Percentiles rank a stretch among this genome's conserved stretches.
phyloP scores from a whole-genome alignment of 331 rosid genomes.

The Ulmus americana region DNA sequence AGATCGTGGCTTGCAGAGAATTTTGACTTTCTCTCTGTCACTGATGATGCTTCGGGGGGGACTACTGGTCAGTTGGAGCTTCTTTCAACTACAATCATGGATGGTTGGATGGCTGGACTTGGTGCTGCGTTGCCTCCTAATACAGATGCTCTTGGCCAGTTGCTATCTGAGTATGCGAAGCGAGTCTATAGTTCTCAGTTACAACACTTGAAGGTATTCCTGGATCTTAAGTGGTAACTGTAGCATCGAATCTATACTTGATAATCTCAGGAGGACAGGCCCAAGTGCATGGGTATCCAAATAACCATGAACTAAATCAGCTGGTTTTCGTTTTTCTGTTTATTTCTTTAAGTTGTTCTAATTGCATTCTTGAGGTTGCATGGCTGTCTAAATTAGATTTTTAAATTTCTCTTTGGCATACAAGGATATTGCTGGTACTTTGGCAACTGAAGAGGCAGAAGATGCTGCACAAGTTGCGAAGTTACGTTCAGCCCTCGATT shows the following conservation, averaged over 20 bases:
- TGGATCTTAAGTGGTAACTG: constrained; percentile 18
- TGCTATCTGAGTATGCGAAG: constrained; percentile 78
- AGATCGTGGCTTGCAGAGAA: constrained; percentile 93
- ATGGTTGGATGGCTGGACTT: constrained; percentile 99
- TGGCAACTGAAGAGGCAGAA: constrained; percentile 89
- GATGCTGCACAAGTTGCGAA: constrained; percentile 80
- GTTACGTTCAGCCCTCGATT: constrained; percentile 91
- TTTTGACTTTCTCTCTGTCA: constrained; percentile 73
- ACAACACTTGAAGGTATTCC: constrained; percentile 86
- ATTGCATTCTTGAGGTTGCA: background rate
- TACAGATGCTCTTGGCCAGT: constrained; percentile 96
- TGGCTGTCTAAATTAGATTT: constrained; percentile 3
- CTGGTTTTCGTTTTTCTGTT: background rate
- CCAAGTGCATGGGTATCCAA: background rate
- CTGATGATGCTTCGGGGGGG: constrained; percentile 67
- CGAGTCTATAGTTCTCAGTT: constrained; percentile 86
- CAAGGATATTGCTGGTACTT: constrained; percentile 98
- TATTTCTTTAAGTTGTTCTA: background rate
- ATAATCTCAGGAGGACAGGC: constrained; percentile 13
- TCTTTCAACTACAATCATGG: constrained; percentile 99
- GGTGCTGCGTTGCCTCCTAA: constrained; percentile 92
- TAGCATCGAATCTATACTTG: constrained; percentile 14
- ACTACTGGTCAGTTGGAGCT: constrained; percentile 97
- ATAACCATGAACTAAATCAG: background rate
- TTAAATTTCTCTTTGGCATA: constrained; percentile 19